These are phyloP conservation scores for Tagetes erecta DNA, from an alignment of 129 eudicot species.

Conservation along the genomic window DNA sequence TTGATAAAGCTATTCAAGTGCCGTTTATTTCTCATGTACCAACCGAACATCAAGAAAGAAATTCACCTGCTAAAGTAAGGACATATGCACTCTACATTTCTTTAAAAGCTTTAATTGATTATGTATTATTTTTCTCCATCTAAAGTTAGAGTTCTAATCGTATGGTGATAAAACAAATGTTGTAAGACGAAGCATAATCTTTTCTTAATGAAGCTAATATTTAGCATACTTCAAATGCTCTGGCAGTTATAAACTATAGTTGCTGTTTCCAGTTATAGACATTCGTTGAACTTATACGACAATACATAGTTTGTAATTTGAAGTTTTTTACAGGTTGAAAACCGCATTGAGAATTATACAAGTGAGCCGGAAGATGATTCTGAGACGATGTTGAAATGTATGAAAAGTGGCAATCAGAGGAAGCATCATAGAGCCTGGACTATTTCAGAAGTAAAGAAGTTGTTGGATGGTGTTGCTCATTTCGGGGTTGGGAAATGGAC, in stretches of 20 bases:
- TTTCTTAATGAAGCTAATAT: neutral
- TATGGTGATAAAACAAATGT: neutral
- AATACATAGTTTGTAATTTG: neutral
- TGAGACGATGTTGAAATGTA: conserved; percentile 24
- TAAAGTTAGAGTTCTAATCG: too few relatives aligned
- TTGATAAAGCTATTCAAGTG: conserved; percentile 67
- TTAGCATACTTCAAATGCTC: neutral
- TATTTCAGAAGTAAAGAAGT: conserved; percentile 63
- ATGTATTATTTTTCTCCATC: neutral
- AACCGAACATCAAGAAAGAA: conserved; percentile 37
- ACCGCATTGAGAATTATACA: conserved; percentile 23
- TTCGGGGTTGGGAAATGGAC: conserved; percentile 93
- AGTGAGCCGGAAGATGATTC: conserved; percentile 41
- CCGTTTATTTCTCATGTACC: conserved; percentile 57
- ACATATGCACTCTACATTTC: conserved; percentile 1
- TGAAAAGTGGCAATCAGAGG: conserved; percentile 43
- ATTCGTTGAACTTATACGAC: neutral
- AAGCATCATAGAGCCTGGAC: conserved; percentile 75
- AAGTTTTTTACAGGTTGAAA: conserved; percentile 20
- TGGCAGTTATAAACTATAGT: too few relatives aligned
- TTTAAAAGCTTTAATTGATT: neutral
- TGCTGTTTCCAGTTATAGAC: neutral
- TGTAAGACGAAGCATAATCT: neutral
- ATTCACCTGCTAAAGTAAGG: conserved; percentile 35
- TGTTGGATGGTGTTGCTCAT: conserved; percentile 80